Conservation (phyloP, 495 filamentous ascomycete genomes). For the Hyaloscypha variabilis region DNA sequence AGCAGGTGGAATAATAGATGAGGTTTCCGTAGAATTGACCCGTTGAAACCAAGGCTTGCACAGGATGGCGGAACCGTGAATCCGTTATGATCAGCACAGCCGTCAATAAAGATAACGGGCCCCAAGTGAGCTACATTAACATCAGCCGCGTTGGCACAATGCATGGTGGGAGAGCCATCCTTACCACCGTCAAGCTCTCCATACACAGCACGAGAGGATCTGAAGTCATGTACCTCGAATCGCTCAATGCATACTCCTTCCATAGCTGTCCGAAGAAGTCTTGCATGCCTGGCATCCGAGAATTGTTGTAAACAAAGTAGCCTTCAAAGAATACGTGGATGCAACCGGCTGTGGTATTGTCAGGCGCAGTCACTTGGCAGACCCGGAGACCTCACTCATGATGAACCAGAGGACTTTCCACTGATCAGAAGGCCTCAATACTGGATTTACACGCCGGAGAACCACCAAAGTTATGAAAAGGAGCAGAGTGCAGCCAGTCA, state of each 20-base stretch:
- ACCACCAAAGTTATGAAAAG: conserved; percentile 45
- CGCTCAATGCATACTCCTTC: conserved; percentile 63
- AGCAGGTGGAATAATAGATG: conserved; percentile 45
- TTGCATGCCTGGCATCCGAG: conserved; percentile 42
- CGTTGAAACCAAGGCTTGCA: conserved; percentile 54
- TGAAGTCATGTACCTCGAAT: conserved; percentile 58
- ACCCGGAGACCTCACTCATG: conserved; percentile 43
- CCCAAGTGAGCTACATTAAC: conserved; percentile 47
- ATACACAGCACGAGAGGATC: conserved; percentile 57
- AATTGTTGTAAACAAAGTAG: conserved; percentile 52
- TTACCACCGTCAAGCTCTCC: conserved; percentile 56
- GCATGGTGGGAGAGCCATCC: conserved; percentile 10
- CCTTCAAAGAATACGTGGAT: conserved; percentile 63
- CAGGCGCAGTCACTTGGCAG: neutral
- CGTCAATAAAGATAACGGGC: conserved; percentile 54
- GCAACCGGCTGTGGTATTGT: conserved; percentile 41
- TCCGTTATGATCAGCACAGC: conserved; percentile 47
- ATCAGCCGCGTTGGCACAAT: neutral
- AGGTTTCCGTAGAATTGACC: conserved; percentile 59
- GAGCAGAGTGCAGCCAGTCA: conserved; percentile 44
- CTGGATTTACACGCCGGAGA: conserved; percentile 42
- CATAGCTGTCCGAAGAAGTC: conserved; percentile 61
- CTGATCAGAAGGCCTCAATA: conserved; percentile 44
- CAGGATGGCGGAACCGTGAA: conserved; percentile 52
- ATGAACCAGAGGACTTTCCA: conserved; percentile 62